Percentiles rank a stretch among this genome's conserved stretches.
These are phyloP conservation scores for Houttuynia cordata DNA, from an alignment of 164 flowering plant genomes.

Conservation along the genomic window DNA sequence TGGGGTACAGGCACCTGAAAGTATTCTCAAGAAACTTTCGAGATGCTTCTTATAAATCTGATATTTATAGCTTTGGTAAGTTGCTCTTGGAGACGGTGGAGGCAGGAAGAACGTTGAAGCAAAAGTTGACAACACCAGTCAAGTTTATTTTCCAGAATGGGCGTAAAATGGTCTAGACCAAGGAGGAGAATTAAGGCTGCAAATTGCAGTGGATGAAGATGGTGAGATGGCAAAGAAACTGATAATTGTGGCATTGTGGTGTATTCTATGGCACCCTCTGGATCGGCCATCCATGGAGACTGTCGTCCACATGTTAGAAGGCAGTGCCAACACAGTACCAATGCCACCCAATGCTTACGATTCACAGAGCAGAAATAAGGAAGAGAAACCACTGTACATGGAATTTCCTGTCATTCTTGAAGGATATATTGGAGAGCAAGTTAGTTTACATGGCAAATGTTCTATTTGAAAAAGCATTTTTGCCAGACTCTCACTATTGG, in stretches of 20 bases:
- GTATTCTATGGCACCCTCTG: conserved; percentile 11
- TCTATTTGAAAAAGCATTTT: no score
- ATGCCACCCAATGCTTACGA: conserved; percentile 6
- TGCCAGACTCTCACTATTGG: no score
- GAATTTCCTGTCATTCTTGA: background rate
- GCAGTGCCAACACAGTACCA: background rate
- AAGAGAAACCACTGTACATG: background rate
- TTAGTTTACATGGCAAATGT: background rate
- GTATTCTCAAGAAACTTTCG: background rate
- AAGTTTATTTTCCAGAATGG: background rate
- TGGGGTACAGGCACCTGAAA: conserved; percentile 11
- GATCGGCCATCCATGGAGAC: conserved; percentile 11
- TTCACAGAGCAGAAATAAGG: background rate
- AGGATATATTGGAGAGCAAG: background rate
- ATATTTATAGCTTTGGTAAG: conserved; percentile 20
- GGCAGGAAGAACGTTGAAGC: no score
- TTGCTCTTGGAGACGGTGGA: conserved; percentile 14
- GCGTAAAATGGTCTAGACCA: background rate
- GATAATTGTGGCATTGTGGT: conserved; percentile 17
- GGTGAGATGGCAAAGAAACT: conserved; percentile 6
- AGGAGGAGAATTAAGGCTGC: conserved; percentile 3
- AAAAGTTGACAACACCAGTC: background rate
- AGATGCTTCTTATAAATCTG: conserved; percentile 9
- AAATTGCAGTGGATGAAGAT: background rate
- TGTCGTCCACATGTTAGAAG: conserved; percentile 11